Percentiles rank a stretch among this genome's conserved stretches.
phyloP scores from a whole-genome alignment of 2,329 filamentous ascomycete species.

The Sclerotinia trifoliorum region DNA sequence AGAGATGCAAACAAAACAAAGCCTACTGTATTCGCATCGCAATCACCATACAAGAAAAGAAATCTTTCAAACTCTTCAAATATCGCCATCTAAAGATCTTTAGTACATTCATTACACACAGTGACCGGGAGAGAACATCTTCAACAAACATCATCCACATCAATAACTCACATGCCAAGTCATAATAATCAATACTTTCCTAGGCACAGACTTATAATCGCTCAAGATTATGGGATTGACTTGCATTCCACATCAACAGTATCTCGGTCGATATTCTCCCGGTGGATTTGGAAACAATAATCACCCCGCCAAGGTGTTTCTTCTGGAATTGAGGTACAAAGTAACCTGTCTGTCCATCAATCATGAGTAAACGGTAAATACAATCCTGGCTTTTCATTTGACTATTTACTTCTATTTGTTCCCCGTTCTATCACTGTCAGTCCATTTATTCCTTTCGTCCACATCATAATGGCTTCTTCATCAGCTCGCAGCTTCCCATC shows the following conservation, averaged over 20 bases:
- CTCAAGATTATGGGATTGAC: not conserved
- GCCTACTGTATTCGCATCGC: not conserved
- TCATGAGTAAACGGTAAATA: not conserved
- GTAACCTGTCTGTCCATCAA: not conserved
- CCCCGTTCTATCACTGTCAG: not conserved
- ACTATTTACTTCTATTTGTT: constrained; percentile 11
- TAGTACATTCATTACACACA: not conserved
- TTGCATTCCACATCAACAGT: not conserved
- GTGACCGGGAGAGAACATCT: not conserved
- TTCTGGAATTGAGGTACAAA: not conserved
- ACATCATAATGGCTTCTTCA: constrained; percentile 32
- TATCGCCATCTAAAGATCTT: not conserved
- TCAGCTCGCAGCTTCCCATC: constrained; percentile 57
- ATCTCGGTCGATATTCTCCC: constrained; percentile 23
- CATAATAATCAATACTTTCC: not conserved
- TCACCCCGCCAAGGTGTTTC: constrained; percentile 16
- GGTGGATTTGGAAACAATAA: constrained; percentile 7
- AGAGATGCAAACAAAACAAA: not conserved
- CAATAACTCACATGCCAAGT: not conserved
- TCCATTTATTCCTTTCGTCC: constrained; percentile 11
- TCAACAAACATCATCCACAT: not conserved
- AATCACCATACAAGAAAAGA: not conserved
- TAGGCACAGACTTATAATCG: not conserved
- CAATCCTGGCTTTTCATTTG: not conserved
- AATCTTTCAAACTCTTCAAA: not conserved